Evolutionary conservation across 139 green algal genomes (phyloP).

Genomic region (Coccomyxa sp.): DNA sequence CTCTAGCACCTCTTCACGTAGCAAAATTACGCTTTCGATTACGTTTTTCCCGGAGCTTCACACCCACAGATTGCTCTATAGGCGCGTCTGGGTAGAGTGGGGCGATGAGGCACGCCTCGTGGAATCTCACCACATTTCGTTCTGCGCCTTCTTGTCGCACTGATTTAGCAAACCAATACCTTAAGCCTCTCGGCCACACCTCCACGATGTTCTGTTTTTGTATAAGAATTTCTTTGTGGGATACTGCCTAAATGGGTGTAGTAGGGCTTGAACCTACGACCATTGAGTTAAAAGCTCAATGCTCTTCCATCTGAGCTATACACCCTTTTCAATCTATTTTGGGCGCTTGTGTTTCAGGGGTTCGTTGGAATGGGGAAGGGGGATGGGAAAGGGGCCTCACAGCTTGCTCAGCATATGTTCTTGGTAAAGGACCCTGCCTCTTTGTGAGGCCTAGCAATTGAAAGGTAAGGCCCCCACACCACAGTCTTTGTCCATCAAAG

Average conservation of each 20-base stretch:
- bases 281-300: conserved; percentile 13
- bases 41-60: not conserved
- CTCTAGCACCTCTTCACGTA: not conserved
- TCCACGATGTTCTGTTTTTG: conserved; percentile 12
- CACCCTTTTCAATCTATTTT: conserved; percentile 6
- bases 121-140: not conserved
- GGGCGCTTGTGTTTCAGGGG: not conserved
- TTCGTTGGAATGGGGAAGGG: not conserved
- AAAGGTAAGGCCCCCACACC: too few species aligned
- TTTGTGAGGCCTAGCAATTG: too few species aligned
- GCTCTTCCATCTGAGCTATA: conserved; percentile 2
- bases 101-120: not conserved
- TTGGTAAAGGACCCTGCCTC: too few species aligned
- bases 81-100: not conserved
- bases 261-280: conserved; percentile 11
- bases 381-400: too few species aligned
- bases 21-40: not conserved
- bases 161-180: conserved; percentile 58
- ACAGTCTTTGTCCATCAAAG: not conserved
- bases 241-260: not conserved
- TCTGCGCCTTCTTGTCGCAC: conserved; percentile 4
- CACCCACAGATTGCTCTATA: not conserved
- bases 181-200: conserved; percentile 47
- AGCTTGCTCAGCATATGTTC: too few species aligned
- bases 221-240: conserved; percentile 1